phyloP scores from a whole-genome alignment of 179 eudicot genomes.

The Beta corolliflora region DNA sequence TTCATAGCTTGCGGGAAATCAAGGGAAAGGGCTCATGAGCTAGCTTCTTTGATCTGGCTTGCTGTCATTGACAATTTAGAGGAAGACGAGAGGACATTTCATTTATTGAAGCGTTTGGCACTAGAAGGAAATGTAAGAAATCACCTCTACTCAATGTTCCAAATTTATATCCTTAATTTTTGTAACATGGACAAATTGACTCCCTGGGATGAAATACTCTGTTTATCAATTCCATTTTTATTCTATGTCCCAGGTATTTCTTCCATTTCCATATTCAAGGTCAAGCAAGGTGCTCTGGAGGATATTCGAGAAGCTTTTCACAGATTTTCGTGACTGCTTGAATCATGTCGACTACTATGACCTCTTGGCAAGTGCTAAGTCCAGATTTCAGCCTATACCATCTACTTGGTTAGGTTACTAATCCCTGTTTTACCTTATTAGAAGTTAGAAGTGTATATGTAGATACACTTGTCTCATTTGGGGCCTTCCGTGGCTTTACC shows the following conservation, averaged over 20 bases:
- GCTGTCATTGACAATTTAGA: slow-evolving; percentile 75
- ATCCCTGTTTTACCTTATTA: neutral
- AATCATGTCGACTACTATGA: slow-evolving; percentile 53
- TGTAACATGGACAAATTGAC: neutral
- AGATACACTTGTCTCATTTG: neutral
- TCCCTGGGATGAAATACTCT: neutral
- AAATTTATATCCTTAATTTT: neutral
- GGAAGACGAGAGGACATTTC: slow-evolving; percentile 60
- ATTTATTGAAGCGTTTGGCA: slow-evolving; percentile 67
- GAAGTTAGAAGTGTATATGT: slow-evolving; percentile 13
- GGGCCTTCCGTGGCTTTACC: neutral
- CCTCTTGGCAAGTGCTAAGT: slow-evolving; percentile 62
- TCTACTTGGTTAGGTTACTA: slow-evolving; percentile 78
- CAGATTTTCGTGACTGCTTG: slow-evolving; percentile 79
- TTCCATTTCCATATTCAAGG: slow-evolving; percentile 73
- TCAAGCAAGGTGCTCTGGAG: slow-evolving; percentile 68
- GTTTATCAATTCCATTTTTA: neutral
- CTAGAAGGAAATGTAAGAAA: slow-evolving; percentile 66
- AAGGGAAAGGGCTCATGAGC: slow-evolving; percentile 62
- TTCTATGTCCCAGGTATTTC: slow-evolving; percentile 52
- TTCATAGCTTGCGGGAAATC: slow-evolving; percentile 79
- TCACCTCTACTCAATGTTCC: neutral
- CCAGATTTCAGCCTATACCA: slow-evolving; percentile 73
- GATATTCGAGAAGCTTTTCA: slow-evolving; percentile 77
- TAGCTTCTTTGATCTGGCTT: slow-evolving; percentile 72